phyloP scores from a whole-genome alignment of 495 filamentous ascomycete species.

The Neurospora tetrasperma region DNA sequence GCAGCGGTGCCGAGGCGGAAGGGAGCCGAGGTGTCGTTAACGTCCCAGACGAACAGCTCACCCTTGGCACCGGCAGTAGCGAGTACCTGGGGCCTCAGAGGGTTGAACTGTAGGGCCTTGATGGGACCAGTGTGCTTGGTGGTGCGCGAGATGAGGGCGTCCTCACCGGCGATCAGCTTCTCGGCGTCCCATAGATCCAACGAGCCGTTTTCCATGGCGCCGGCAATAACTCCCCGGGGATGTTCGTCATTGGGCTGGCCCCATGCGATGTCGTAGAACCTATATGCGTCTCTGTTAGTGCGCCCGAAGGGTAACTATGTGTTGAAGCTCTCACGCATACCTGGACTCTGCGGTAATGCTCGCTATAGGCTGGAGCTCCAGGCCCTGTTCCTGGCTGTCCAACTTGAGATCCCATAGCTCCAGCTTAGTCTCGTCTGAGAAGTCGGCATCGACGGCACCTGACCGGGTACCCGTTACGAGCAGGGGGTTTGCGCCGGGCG shows the following conservation, averaged over 20 bases:
- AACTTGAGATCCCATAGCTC: slow-evolving; percentile 92
- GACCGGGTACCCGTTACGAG: slow-evolving; percentile 93
- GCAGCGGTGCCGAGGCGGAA: slow-evolving; percentile 81
- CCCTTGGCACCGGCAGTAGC: slow-evolving; percentile 90
- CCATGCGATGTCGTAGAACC: slow-evolving; percentile 98
- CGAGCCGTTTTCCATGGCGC: slow-evolving; percentile 92
- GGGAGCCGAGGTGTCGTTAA: slow-evolving; percentile 78
- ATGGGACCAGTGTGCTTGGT: slow-evolving; percentile 88
- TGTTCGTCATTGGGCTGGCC: slow-evolving; percentile 65
- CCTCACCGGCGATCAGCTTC: slow-evolving; percentile 60
- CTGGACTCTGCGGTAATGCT: slow-evolving; percentile 83
- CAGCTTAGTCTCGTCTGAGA: slow-evolving; percentile 92
- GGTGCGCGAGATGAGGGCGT: slow-evolving; percentile 76
- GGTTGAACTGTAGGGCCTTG: slow-evolving; percentile 96
- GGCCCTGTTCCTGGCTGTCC: slow-evolving; percentile 58
- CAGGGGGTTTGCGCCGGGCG: slow-evolving; percentile 64
- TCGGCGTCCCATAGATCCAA: slow-evolving; percentile 92
- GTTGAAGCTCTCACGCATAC: slow-evolving; percentile 35
- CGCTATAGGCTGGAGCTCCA: slow-evolving; percentile 76
- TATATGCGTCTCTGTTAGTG: slow-evolving; percentile 26
- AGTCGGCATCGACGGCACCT: slow-evolving; percentile 91
- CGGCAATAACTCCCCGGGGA: slow-evolving; percentile 79
- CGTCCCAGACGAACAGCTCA: slow-evolving; percentile 91
- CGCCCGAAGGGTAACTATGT: too few relatives aligned
- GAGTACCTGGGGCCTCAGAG: slow-evolving; percentile 80